Percentiles rank a stretch among this genome's conserved stretches.
These are phyloP conservation scores for Sclerotinia minor DNA, from an alignment of 2,329 filamentous ascomycete genomes.

Conservation along the genomic window DNA sequence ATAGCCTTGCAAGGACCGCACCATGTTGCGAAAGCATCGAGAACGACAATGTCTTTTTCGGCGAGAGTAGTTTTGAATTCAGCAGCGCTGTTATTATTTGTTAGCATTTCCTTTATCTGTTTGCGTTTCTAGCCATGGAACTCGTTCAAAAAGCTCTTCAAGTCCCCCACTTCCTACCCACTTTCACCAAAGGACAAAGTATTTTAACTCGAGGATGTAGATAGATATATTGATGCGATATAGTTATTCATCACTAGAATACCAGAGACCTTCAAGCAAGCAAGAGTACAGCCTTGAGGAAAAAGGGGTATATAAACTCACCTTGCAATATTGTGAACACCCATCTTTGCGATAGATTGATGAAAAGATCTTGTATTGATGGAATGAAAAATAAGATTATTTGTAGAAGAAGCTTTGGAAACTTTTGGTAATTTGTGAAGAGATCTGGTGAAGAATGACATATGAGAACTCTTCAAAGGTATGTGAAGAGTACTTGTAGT, in stretches of 20 bases:
- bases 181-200: background rate
- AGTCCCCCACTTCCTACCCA: background rate
- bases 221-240: background rate
- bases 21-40: constrained; percentile 89
- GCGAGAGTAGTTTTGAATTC: constrained; percentile 59
- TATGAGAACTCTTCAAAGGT: constrained; percentile 20
- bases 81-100: constrained; percentile 49
- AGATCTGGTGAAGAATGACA: constrained; percentile 31
- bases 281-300: background rate
- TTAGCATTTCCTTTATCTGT: constrained; percentile 30
- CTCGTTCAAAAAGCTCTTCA: constrained; percentile 1
- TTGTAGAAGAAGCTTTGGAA: background rate
- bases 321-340: constrained; percentile 49
- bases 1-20: constrained; percentile 95
- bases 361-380: constrained; percentile 38
- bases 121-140: background rate
- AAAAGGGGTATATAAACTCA: constrained; percentile 35
- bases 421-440: constrained; percentile 26
- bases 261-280: background rate
- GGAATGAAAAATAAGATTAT: constrained; percentile 17
- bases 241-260: background rate
- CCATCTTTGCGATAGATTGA: constrained; percentile 47
- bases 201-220: background rate
- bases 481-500: constrained; percentile 7
- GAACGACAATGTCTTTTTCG: constrained; percentile 63